Conservation (phyloP, 441 rosid species). For the Corymbia citriodora region DNA sequence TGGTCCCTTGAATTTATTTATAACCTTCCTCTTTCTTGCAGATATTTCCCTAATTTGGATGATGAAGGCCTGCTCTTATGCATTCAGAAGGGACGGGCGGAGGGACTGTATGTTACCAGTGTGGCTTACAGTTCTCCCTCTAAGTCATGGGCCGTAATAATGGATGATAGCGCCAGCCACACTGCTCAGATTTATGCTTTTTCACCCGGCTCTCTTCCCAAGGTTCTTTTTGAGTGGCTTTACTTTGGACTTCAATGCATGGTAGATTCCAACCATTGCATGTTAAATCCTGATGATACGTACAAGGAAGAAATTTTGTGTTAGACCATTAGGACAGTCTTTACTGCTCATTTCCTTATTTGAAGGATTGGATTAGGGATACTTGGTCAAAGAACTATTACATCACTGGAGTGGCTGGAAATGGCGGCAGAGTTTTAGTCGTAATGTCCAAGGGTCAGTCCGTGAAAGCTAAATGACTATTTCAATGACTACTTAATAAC, state of each 20-base stretch:
- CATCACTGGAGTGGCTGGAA: slow-evolving; percentile 8
- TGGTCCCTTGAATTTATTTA: not conserved
- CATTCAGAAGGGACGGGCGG: not conserved
- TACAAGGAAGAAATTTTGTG: not conserved
- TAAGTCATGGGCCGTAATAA: not conserved
- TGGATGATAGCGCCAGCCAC: not conserved
- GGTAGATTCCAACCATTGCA: not conserved
- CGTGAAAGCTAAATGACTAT: not conserved
- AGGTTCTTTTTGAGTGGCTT: not conserved
- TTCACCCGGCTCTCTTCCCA: not conserved
- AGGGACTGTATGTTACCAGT: not conserved
- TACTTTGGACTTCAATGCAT: not conserved
- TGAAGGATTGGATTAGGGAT: slow-evolving; percentile 9
- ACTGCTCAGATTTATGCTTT: not conserved
- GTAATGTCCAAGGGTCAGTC: slow-evolving; percentile 8
- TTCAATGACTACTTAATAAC: not conserved
- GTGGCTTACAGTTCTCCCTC: not conserved
- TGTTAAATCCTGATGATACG: not conserved
- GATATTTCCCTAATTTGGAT: not conserved
- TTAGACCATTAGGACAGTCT: not conserved
- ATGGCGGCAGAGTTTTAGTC: not conserved
- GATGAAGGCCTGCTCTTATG: not conserved
- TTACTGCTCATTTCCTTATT: not conserved
- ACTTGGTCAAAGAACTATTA: slow-evolving; percentile 4
- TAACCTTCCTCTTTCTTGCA: not conserved